Percentiles rank a stretch among this genome's conserved stretches.
phyloP scores from a whole-genome alignment of 768 basidiomycete genomes.

The Pulveroboletus sp. region DNA sequence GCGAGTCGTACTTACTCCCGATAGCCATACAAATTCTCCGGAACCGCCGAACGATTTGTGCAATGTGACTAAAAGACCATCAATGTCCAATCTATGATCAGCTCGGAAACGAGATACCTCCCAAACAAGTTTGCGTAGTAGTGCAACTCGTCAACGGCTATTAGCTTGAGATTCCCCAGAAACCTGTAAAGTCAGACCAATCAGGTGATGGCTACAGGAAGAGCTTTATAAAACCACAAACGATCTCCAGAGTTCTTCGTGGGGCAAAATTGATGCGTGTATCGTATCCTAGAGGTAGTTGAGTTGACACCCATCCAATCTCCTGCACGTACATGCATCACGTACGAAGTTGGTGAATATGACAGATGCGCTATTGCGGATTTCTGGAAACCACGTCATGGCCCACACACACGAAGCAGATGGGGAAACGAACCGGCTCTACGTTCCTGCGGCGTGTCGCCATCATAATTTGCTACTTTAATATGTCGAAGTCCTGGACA shows the following conservation, averaged over 20 bases:
- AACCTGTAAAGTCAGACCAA: conserved; percentile 45
- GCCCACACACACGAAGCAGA: neutral
- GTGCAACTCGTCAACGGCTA: conserved; percentile 86
- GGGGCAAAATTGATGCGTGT: conserved; percentile 80
- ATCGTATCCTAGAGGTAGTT: conserved; percentile 64
- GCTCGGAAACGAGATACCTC: conserved; percentile 43
- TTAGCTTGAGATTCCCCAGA: conserved; percentile 68
- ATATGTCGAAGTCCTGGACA: conserved; percentile 64
- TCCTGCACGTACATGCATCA: neutral
- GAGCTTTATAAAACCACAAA: conserved; percentile 21
- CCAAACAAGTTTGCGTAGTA: conserved; percentile 82
- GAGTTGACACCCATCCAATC: neutral
- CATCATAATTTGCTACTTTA: conserved; percentile 78
- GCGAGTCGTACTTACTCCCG: conserved; percentile 53
- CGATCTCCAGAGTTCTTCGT: conserved; percentile 83
- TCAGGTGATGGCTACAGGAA: neutral
- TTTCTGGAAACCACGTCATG: conserved; percentile 36
- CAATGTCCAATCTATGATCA: neutral
- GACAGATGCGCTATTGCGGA: conserved; percentile 72
- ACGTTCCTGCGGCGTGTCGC: conserved; percentile 75
- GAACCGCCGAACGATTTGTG: conserved; percentile 73
- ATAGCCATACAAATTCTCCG: conserved; percentile 73
- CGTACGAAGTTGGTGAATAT: conserved; percentile 90
- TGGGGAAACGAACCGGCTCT: conserved; percentile 47
- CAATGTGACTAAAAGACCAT: conserved; percentile 60